phyloP scores from a whole-genome alignment of 495 filamentous ascomycete genomes.

The Platismatia glauca region DNA sequence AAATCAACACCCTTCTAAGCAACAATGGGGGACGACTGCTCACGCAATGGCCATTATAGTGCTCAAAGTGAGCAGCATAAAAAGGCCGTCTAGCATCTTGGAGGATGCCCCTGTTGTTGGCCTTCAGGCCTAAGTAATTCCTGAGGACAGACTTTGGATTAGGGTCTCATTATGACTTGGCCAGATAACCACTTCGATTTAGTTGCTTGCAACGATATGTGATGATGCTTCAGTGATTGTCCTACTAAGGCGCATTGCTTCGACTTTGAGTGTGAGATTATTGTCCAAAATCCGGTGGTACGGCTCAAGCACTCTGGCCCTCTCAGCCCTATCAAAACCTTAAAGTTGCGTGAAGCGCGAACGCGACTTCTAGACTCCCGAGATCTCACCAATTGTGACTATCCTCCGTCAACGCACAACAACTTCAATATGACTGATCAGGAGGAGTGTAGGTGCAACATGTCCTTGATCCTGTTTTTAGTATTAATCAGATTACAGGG shows the following conservation, averaged over 20 bases:
- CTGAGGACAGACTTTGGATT: not conserved
- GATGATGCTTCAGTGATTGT: not conserved
- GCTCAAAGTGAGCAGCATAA: slow-evolving; percentile 77
- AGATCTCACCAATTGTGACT: not conserved
- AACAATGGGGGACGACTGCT: slow-evolving; percentile 28
- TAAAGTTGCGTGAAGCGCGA: slow-evolving; percentile 3
- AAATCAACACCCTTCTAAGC: slow-evolving; percentile 25
- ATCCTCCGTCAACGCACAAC: not conserved
- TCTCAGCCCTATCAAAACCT: slow-evolving; percentile 10
- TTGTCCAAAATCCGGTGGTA: not conserved
- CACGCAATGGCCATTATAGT: slow-evolving; percentile 94
- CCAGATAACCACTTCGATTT: not conserved
- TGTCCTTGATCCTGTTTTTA: not conserved
- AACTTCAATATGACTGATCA: slow-evolving; percentile 36
- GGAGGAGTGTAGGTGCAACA: slow-evolving; percentile 41
- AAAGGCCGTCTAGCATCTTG: slow-evolving; percentile 61
- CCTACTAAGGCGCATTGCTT: not conserved
- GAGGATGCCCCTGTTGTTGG: not conserved
- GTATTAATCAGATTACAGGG: slow-evolving; percentile 42
- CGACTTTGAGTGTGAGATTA: not conserved
- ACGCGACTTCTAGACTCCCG: not conserved
- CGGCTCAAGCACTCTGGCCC: not conserved
- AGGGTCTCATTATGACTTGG: not conserved
- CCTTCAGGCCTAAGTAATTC: not conserved
- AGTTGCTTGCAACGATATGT: not conserved